Conservation (phyloP, 805 yeast genomes). For the Pichia californica region DNA sequence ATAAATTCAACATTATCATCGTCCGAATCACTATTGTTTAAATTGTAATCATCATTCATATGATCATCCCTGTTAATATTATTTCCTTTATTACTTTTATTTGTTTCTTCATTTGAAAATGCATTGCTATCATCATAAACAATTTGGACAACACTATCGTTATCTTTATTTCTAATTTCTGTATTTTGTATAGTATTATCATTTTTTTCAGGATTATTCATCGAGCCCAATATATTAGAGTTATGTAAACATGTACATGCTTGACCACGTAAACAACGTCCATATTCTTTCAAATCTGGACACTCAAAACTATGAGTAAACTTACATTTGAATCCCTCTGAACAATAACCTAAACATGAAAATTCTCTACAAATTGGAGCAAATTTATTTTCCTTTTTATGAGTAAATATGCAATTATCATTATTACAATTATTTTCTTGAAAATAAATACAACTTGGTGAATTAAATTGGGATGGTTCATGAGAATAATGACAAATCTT, state of each 20-base stretch:
- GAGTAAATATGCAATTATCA: conserved; percentile 44
- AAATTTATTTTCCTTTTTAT: conserved; percentile 35
- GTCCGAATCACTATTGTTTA: conserved; percentile 6
- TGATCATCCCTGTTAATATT: too few species aligned
- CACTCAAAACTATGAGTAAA: conserved; percentile 55
- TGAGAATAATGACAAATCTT: conserved; percentile 53
- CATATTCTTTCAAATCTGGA: conserved; percentile 64
- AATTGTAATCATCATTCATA: too few species aligned
- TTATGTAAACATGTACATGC: conserved; percentile 50
- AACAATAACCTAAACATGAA: conserved; percentile 65
- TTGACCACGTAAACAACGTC: conserved; percentile 47
- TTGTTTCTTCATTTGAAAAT: too few species aligned
- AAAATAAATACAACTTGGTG: conserved; percentile 51
- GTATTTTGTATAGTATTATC: neutral
- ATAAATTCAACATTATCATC: conserved; percentile 16
- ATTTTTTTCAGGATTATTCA: neutral
- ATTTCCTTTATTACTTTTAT: conserved; percentile 9
- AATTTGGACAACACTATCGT: conserved; percentile 21
- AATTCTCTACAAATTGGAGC: conserved; percentile 54
- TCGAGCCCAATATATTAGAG: conserved; percentile 7
- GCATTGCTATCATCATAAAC: conserved; percentile 10
- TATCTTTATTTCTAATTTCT: conserved; percentile 24
- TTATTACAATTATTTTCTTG: conserved; percentile 43
- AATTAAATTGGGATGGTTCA: conserved; percentile 49
- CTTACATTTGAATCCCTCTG: conserved; percentile 50